These are phyloP conservation scores for Globisporangium nodosum DNA, from an alignment of 352 stramenopile genomes.

Conservation along the genomic window DNA sequence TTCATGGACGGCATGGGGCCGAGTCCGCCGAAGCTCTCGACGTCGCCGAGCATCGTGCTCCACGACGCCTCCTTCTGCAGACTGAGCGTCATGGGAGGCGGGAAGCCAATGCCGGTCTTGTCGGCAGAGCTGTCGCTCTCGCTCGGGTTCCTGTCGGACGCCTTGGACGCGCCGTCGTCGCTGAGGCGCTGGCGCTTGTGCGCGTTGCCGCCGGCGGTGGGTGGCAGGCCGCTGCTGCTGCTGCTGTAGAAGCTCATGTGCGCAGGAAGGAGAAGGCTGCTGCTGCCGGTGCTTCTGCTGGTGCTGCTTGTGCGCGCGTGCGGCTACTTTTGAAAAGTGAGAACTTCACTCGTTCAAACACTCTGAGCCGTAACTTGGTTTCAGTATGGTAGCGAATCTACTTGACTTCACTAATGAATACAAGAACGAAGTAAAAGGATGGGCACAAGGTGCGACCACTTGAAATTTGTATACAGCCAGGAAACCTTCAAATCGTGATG, in stretches of 20 bases:
- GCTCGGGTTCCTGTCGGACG: not conserved
- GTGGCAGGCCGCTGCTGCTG: not conserved
- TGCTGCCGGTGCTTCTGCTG: too few species aligned
- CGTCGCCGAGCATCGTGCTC: constrained; percentile 56
- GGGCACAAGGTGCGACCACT: not conserved
- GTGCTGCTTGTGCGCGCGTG: not conserved
- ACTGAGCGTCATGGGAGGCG: constrained; percentile 44
- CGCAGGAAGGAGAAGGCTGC: too few species aligned
- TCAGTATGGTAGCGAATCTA: not conserved
- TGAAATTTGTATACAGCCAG: not conserved
- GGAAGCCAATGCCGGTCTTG: constrained; percentile 18
- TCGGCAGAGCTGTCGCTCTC: constrained; percentile 13
- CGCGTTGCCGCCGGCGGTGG: constrained; percentile 2
- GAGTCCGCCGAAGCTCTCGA: constrained; percentile 56
- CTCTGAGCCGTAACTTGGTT: not conserved
- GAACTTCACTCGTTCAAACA: not conserved
- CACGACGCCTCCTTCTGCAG: constrained; percentile 75
- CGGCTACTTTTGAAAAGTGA: not conserved
- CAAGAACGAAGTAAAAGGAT: not conserved
- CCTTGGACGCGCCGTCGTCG: constrained; percentile 29
- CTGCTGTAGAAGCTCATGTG: constrained; percentile 1
- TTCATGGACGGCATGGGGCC: constrained; percentile 68
- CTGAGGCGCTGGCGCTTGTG: constrained; percentile 57
- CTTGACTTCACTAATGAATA: not conserved
- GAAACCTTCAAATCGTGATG: not conserved